phyloP scores from a whole-genome alignment of 495 filamentous ascomycete species.

The Chlorociboria aeruginascens region DNA sequence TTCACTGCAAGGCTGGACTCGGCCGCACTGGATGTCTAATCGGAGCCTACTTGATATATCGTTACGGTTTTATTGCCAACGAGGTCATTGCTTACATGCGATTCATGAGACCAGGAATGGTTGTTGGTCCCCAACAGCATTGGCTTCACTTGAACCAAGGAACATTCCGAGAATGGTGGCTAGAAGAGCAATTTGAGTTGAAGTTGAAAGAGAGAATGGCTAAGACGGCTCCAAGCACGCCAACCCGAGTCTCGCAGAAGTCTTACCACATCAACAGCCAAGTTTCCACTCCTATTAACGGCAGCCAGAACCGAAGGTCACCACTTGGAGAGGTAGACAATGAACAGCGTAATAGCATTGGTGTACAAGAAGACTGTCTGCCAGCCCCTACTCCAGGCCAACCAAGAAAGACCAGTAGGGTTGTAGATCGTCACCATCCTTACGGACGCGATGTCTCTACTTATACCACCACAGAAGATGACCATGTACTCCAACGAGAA shows the following conservation, averaged over 20 bases:
- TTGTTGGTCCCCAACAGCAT: conserved; percentile 98
- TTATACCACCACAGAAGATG: conserved; percentile 30
- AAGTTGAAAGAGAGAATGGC: conserved; percentile 28
- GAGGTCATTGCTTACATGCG: conserved; percentile 98
- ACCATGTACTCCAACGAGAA: conserved; percentile 18
- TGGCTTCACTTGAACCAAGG: conserved; percentile 98
- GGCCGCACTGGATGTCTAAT: conserved; percentile 96
- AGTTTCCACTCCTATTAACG: conserved; percentile 67
- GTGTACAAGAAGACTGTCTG: conserved; percentile 65
- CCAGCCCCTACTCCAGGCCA: conserved; percentile 94
- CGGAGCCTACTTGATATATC: conserved; percentile 94
- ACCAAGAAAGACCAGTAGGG: conserved; percentile 69
- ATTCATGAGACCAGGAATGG: conserved; percentile 99
- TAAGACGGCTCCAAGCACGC: conserved; percentile 59
- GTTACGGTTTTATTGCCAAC: conserved; percentile 96
- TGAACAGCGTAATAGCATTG: conserved; percentile 49
- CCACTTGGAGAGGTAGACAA: conserved; percentile 84
- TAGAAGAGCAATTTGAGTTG: conserved; percentile 71
- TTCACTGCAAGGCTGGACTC: conserved; percentile 96
- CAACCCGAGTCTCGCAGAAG: conserved; percentile 51
- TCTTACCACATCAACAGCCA: conserved; percentile 22
- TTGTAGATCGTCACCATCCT: conserved; percentile 36
- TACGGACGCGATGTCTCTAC: conserved; percentile 30
- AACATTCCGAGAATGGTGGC: conserved; percentile 96
- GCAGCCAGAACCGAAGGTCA: conserved; percentile 47